These are phyloP conservation scores for Geotrichum restrictum DNA, from an alignment of 1,139 yeast species.

Conservation along the genomic window DNA sequence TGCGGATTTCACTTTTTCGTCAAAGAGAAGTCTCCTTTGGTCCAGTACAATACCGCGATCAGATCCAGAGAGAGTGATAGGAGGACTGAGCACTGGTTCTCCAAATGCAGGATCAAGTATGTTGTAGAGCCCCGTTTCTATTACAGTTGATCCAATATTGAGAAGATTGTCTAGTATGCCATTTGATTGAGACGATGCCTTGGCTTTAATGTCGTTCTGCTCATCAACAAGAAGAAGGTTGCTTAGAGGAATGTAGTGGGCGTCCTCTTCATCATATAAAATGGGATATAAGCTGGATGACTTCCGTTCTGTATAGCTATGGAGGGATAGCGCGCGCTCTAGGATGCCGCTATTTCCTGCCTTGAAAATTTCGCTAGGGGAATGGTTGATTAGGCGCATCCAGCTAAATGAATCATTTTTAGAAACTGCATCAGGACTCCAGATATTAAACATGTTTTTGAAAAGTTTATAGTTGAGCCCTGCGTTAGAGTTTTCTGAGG, in stretches of 20 bases:
- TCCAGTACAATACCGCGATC: constrained; percentile 50
- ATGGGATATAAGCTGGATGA: constrained; percentile 39
- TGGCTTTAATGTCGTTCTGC: constrained; percentile 20
- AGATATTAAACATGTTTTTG: constrained; percentile 44
- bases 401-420: constrained; percentile 42
- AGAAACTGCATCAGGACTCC: constrained; percentile 40
- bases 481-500: constrained; percentile 44
- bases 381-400: constrained; percentile 52
- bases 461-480: constrained; percentile 47
- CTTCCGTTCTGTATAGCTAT: constrained; percentile 43
- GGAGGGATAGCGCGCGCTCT: constrained; percentile 54
- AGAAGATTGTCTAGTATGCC: constrained; percentile 45
- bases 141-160: constrained; percentile 47
- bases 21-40: constrained; percentile 49
- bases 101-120: constrained; percentile 40
- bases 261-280: constrained; percentile 40
- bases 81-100: constrained; percentile 48
- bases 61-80: constrained; percentile 58
- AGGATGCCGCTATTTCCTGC: constrained; percentile 45
- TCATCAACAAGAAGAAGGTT: constrained; percentile 45
- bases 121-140: constrained; percentile 59
- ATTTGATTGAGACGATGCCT: constrained; percentile 24
- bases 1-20: constrained; percentile 51
- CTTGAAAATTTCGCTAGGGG: constrained; percentile 48
- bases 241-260: constrained; percentile 35